Evolutionary conservation across 2,329 filamentous ascomycete species (phyloP).

Genomic region (Fusarium nanum): DNA sequence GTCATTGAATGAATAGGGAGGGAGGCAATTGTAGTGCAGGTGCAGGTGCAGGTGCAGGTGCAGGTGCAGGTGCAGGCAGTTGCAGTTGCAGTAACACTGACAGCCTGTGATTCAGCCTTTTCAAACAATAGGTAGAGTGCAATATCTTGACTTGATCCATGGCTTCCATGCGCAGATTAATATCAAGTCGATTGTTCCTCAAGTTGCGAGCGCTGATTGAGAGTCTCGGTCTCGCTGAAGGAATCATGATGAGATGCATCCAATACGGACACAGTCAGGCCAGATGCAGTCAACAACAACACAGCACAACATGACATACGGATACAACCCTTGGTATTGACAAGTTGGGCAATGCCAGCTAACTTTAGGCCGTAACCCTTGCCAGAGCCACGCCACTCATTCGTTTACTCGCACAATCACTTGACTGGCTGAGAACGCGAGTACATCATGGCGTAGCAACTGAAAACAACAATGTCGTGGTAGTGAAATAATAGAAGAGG

Average conservation of each 20-base stretch:
- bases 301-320: neutral
- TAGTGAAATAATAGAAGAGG: neutral
- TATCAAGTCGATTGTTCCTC: neutral
- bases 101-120: constrained; percentile 22
- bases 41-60: neutral
- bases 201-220: constrained; percentile 23
- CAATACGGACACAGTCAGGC: constrained; percentile 27
- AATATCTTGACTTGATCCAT: constrained; percentile 29
- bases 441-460: constrained; percentile 29
- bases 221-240: constrained; percentile 24
- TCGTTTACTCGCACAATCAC: constrained; percentile 32
- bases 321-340: constrained; percentile 23
- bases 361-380: constrained; percentile 39
- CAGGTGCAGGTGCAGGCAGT: neutral
- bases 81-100: constrained; percentile 1
- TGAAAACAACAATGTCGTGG: constrained; percentile 7
- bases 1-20: constrained; percentile 11
- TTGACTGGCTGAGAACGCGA: constrained; percentile 38
- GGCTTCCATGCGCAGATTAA: constrained; percentile 1
- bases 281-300: constrained; percentile 42
- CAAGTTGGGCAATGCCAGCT: constrained; percentile 45
- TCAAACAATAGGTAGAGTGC: constrained; percentile 12
- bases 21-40: constrained; percentile 14
- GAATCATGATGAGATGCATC: constrained; percentile 26
- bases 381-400: constrained; percentile 43